phyloP scores from a whole-genome alignment of 1,284 basidiomycete species.

The Agroathelia rolfsii region DNA sequence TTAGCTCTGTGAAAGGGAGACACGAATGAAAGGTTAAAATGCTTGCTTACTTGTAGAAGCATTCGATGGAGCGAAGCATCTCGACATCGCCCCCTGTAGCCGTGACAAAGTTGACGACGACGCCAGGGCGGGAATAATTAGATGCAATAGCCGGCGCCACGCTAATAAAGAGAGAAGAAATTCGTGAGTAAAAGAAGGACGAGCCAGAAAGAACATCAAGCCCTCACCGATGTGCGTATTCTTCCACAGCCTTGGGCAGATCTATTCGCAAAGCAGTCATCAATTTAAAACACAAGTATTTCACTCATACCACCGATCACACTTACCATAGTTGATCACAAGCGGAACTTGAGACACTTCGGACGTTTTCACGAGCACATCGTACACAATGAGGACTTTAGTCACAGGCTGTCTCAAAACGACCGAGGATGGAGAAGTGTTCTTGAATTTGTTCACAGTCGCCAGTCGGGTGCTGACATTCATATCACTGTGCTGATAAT shows the following conservation, averaged over 20 bases:
- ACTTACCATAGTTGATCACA: constrained; percentile 82
- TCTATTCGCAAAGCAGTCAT: constrained; percentile 42
- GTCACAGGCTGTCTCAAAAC: constrained; percentile 51
- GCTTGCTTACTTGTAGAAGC: constrained; percentile 86
- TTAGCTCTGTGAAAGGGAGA: background rate
- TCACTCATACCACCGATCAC: background rate
- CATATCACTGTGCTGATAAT: constrained; percentile 74
- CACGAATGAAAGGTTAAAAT: background rate
- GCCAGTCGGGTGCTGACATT: constrained; percentile 71
- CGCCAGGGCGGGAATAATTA: constrained; percentile 74
- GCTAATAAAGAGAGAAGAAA: constrained; percentile 26
- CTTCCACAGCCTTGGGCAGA: constrained; percentile 90
- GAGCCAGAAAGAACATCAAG: background rate
- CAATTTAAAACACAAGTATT: constrained; percentile 4
- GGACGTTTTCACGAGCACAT: constrained; percentile 81
- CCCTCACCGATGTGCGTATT: constrained; percentile 80
- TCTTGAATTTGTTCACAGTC: constrained; percentile 73
- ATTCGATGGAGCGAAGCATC: constrained; percentile 95
- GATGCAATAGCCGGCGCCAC: constrained; percentile 76
- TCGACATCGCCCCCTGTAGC: constrained; percentile 95
- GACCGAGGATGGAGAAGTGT: constrained; percentile 33
- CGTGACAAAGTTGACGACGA: constrained; percentile 92
- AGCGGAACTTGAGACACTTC: constrained; percentile 87
- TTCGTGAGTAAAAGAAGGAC: constrained; percentile 10
- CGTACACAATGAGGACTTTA: constrained; percentile 83